These are phyloP conservation scores for Barbarea vulgaris DNA, from an alignment of 345 rosid genomes.

Conservation along the genomic window DNA sequence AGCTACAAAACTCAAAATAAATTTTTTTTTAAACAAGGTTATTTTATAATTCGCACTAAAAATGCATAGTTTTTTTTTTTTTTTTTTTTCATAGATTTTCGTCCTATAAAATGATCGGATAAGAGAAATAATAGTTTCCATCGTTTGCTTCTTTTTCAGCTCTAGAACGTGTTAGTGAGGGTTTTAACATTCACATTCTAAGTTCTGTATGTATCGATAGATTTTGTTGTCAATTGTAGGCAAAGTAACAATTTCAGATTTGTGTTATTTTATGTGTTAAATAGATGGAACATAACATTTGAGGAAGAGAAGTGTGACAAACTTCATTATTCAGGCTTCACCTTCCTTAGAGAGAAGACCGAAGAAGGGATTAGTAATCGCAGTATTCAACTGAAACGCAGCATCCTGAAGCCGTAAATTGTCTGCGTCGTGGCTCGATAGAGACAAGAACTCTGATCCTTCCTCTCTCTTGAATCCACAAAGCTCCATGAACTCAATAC, in stretches of 20 bases:
- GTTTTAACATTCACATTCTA: not conserved
- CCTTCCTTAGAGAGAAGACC: slow-evolving; percentile 52
- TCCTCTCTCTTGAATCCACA: slow-evolving; percentile 74
- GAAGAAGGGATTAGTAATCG: slow-evolving; percentile 75
- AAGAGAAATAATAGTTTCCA: not conserved
- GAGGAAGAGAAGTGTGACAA: not conserved
- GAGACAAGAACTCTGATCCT: slow-evolving; percentile 53
- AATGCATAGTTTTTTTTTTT: too few species aligned
- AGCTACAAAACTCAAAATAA: too few species aligned
- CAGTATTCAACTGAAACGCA: slow-evolving; percentile 53
- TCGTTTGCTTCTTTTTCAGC: not conserved
- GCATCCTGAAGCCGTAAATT: slow-evolving; percentile 56
- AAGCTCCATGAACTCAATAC: slow-evolving; percentile 75
- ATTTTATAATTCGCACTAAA: too few species aligned
- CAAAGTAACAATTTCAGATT: not conserved
- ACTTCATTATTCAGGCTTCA: not conserved
- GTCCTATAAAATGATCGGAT: too few species aligned
- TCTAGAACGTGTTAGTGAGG: not conserved
- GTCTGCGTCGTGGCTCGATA: slow-evolving; percentile 53
- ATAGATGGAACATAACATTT: not conserved
- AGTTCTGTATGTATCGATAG: not conserved
- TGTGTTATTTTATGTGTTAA: too few species aligned
- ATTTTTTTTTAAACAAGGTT: too few species aligned
- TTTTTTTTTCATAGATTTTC: too few species aligned
- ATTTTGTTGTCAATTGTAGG: not conserved